These are phyloP conservation scores for Penicillium sclerotigenum DNA, from an alignment of 2,329 filamentous ascomycete species.

Conservation along the genomic window DNA sequence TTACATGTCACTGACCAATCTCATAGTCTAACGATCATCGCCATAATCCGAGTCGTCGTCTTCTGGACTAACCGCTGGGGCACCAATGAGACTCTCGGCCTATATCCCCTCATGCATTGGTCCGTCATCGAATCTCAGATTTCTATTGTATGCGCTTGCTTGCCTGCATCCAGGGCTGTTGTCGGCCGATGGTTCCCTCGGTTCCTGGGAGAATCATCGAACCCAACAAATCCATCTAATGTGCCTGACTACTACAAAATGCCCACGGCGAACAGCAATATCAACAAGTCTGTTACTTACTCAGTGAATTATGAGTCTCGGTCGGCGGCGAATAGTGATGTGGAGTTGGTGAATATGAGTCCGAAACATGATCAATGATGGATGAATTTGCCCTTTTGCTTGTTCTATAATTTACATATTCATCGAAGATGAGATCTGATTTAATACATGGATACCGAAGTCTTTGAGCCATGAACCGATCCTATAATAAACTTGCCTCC, in stretches of 20 bases:
- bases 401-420: neutral
- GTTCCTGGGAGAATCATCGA: neutral
- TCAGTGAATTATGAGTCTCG: conserved; percentile 22
- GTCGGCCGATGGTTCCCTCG: conserved; percentile 20
- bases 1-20: neutral
- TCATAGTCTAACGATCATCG: conserved; percentile 23
- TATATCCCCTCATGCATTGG: conserved; percentile 29
- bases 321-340: conserved; percentile 14
- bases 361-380: conserved; percentile 1
- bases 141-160: conserved; percentile 26
- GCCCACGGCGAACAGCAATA: conserved; percentile 12
- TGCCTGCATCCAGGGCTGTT: conserved; percentile 26
- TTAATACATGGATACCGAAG: neutral
- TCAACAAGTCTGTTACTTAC: conserved; percentile 26
- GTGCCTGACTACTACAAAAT: conserved; percentile 4
- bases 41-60: conserved; percentile 26
- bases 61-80: conserved; percentile 27
- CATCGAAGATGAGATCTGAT: neutral
- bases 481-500: neutral
- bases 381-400: neutral
- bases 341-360: conserved; percentile 18
- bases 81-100: conserved; percentile 17
- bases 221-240: conserved; percentile 10
- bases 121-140: conserved; percentile 30
- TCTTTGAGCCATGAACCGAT: neutral